Percentiles rank a stretch among this genome's conserved stretches.
Evolutionary conservation across 2,329 filamentous ascomycete genomes (phyloP).

Genomic region (Rosellinia necatrix): DNA sequence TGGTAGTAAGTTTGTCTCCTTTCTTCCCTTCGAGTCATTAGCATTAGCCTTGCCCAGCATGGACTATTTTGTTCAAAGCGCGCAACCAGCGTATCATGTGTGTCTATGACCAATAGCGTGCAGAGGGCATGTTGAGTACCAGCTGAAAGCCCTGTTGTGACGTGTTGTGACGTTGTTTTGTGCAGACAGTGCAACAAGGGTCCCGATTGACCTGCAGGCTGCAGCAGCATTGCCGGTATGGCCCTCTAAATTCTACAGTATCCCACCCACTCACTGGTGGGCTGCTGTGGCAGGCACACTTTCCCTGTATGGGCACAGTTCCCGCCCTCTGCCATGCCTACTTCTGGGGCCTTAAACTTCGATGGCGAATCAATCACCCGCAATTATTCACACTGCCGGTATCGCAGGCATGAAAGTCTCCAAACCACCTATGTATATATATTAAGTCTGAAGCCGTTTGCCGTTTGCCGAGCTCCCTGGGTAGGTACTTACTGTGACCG

Average conservation of each 20-base stretch:
- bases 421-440: no score
- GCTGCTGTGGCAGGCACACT: no score
- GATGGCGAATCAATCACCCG: no score
- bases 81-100: not conserved
- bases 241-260: not conserved
- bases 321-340: no score
- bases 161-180: constrained; percentile 25
- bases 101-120: constrained; percentile 15
- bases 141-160: constrained; percentile 25
- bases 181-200: constrained; percentile 11
- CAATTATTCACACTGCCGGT: no score
- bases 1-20: not conserved
- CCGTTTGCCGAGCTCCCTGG: no score
- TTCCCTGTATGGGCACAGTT: no score
- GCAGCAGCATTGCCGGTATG: not conserved
- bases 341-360: no score
- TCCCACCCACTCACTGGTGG: no score
- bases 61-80: not conserved
- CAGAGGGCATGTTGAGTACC: constrained; percentile 4
- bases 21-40: not conserved
- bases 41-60: not conserved
- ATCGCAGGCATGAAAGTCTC: no score
- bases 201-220: constrained; percentile 2
- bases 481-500: no score
- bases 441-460: no score